Conservation (phyloP, 2,329 filamentous ascomycete genomes). For the Claviceps pusilla region DNA sequence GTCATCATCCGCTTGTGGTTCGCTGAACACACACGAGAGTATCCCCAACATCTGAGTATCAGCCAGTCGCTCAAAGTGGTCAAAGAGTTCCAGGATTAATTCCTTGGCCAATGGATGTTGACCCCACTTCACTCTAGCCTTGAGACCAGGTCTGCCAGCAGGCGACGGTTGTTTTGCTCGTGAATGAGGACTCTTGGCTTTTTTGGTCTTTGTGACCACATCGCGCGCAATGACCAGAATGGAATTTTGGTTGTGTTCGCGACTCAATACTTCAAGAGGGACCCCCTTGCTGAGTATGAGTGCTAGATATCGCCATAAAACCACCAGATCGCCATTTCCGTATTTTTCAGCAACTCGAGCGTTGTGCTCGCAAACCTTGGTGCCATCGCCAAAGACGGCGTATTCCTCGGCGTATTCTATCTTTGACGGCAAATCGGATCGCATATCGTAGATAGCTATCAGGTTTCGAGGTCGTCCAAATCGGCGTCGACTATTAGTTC, state of each 20-base stretch:
- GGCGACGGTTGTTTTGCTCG: neutral
- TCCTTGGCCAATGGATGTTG: constrained; percentile 46
- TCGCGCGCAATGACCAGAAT: constrained; percentile 56
- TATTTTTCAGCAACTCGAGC: constrained; percentile 58
- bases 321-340: constrained; percentile 55
- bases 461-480: constrained; percentile 46
- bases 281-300: constrained; percentile 65
- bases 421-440: constrained; percentile 62
- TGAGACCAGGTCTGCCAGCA: constrained; percentile 21
- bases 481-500: constrained; percentile 31
- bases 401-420: constrained; percentile 64
- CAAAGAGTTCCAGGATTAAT: constrained; percentile 48
- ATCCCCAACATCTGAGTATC: constrained; percentile 59
- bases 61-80: constrained; percentile 45
- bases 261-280: constrained; percentile 48
- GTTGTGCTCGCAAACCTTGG: constrained; percentile 74
- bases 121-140: constrained; percentile 53
- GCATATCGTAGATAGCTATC: constrained; percentile 58
- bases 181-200: neutral
- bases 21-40: constrained; percentile 55
- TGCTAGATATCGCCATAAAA: constrained; percentile 71
- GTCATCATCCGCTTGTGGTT: constrained; percentile 39
- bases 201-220: constrained; percentile 30
- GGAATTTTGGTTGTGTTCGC: constrained; percentile 39
- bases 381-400: constrained; percentile 65